Conservation (phyloP, 2,329 filamentous ascomycete species). For the Cryphonectria nitschkei region DNA sequence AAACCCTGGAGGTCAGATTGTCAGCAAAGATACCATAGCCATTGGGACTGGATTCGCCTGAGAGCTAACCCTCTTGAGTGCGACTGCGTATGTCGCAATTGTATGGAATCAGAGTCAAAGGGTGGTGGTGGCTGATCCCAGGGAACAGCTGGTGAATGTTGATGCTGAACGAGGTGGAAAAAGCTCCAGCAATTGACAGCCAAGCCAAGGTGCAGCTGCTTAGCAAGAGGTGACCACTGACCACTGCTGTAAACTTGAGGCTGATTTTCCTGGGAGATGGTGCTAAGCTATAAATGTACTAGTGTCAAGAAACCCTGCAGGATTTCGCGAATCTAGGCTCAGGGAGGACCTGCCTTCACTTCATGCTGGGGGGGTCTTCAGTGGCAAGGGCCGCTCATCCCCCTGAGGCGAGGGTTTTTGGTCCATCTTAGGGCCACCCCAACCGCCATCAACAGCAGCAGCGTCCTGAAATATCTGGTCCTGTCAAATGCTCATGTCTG, state of each 20-base stretch:
- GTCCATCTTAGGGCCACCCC: neutral
- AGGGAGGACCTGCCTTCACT: too few relatives aligned
- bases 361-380: neutral
- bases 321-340: neutral
- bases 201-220: conserved; percentile 34
- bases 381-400: neutral
- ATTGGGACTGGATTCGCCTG: conserved; percentile 65
- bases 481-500: neutral
- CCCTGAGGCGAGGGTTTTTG: neutral
- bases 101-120: neutral
- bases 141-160: conserved; percentile 3
- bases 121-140: neutral
- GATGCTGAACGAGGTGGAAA: neutral
- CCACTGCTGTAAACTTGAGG: conserved; percentile 40
- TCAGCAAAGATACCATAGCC: conserved; percentile 63
- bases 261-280: conserved; percentile 43
- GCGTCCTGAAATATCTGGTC: neutral
- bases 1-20: conserved; percentile 67
- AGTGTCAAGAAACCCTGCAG: conserved; percentile 25
- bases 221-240: conserved; percentile 36
- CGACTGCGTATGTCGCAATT: conserved; percentile 5
- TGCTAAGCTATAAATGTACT: conserved; percentile 36
- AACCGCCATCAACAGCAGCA: neutral
- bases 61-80: conserved; percentile 14
- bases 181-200: neutral